Base-by-base conservation (phyloP, 1,284 basidiomycete genomes). In the Singerocomus inundabilis region DNA sequence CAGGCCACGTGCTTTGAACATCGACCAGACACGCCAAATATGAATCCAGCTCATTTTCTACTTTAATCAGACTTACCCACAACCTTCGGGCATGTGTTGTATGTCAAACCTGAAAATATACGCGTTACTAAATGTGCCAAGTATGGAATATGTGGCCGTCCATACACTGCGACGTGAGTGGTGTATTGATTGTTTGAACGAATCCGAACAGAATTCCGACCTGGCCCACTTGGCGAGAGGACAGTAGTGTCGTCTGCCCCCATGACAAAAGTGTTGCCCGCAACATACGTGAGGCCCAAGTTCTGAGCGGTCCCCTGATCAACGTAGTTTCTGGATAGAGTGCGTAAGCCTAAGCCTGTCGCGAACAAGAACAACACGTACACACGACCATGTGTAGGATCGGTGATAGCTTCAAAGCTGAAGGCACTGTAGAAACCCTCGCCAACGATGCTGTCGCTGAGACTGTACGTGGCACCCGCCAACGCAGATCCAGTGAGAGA, bases 121-220 rank as follows among this genome's bases (percentile, higher is more conserved):
- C 4, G n/a, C 40, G 41, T 51, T 21, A 44, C 6, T 24, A 25
- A 30, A 34, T 4, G 24, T 9, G 12, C 13, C 29, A 11, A 29
- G 28, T 33, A 7, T 6, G 6, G 31, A 33, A 42, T 40, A 33
- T 36, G 45, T 12, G 30, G 11, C 21, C 26, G 33, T 46, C 68
- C 79, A 51, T 65, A 86, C 83, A 85, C 73, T 35, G 75, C 76
- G 39, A 82, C 81, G 40, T 79, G 76, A 25, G 72, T 78, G 6
- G 69, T 72, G 57, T 78, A 85, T 33, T 70, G 58, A 35, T 78
- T 76, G 45, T 77, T 78, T 6, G 79, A 77, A 50, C 69, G 65
- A 36, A 85, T 64, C 26, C 83, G 72, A 44, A 85, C 78, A 8
- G 82, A 84, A 58, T 83, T 76, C 25, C 84, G 70, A 6, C 84